Base-by-base conservation (phyloP, 1,284 basidiomycete species). In the Ganoderma resinaceum region DNA sequence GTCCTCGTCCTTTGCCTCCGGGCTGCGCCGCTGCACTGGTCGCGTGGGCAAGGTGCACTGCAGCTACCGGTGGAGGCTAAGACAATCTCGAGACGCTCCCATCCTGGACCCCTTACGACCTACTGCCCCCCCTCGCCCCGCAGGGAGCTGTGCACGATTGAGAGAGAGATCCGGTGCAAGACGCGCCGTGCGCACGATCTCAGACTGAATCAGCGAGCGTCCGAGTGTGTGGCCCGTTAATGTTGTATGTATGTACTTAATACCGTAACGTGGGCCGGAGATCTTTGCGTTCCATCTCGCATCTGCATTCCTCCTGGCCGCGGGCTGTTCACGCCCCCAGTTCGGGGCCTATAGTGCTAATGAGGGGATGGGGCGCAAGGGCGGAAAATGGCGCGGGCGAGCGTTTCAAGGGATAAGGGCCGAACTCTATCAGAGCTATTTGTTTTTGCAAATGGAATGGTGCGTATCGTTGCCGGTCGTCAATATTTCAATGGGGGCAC, bases 341-440 rank as follows among this genome's bases (percentile, higher is more conserved):
- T 29, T 40, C 58, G 58, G 58, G 58, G 58, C 16, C 37, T 60
- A n/a, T 40, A 40, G 46, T 29, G 46, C 46, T 26, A 26, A 26
- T n/a, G 46, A 38, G 37, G 37, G 37, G 37, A 38, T 38, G 35
- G 35, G 58, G 37, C 37, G 37, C 11, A 53, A 58, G 55, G 35
- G 55, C 55, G 55, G 55, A 58, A 58, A 58, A 58, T 35, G 55
- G 55, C 33, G n/a, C 35, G 55, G 29, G n/a, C 23, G 35, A 60
- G 58, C 58, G 58, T 60, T 60, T 60, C 58, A 60, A 60, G 58
- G 58, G 58, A 40, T 60, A 60, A 38, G 58, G 58, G 16, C 55
- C 20, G 55, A 58, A 58, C 55, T 58, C 55, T 58, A 55, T 29
- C 11, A 46, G n/a, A 23, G 9, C 20, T n/a, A 46, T 46, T 46